Base-by-base conservation (phyloP, 1,139 yeast genomes). In the Diutina mesorugosa region DNA sequence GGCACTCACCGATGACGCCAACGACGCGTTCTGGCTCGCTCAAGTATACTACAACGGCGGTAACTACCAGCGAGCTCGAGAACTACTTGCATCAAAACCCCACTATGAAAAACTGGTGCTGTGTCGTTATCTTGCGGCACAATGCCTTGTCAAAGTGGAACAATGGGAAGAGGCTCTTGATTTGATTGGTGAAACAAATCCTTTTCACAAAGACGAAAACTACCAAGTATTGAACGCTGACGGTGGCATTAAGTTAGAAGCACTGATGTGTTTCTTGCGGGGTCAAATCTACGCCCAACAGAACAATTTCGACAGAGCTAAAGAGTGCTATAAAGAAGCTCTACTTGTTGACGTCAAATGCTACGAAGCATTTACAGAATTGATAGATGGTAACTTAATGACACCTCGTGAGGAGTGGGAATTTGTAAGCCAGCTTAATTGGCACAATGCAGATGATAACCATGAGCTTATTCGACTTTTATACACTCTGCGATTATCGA, bases 11-110 rank as follows among this genome's bases (percentile, higher is more conserved):
- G 79, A 81, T 60, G 97, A 91, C 65, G 87, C 97, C 16, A 88
- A 87, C 64, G 98, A 93, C 68, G 97, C 97, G 14, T 91, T 90
- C 68, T 93, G 98, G 97, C 75, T 93, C 51, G 97, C 96, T 0
- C 97, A 93, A 69, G 95, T 88, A 2, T 85, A 87, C 66, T 89
- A 84, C 68, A 73, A 79, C 56, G 79, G 83, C 60, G 93, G 95
- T 12, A 83, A 88, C 65, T 90, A 82, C 67, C 79, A 86, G 47
- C 75, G 97, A 51, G 97, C 96, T 2, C 81, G 89, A 58, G 84
- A 84, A 62, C 70, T 91, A 55, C 67, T 81, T 45, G 70, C 80
- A 9, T 67, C 73, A 45, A 71, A 71, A 57, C 72, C 77, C 0
- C 74, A 71, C 56, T 76, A 60, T 59, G 77, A 73, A 60, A 72